These are phyloP conservation scores for Scedosporium aurantiacum DNA, from an alignment of 2,329 filamentous ascomycete genomes.

Conservation along the genomic window DNA sequence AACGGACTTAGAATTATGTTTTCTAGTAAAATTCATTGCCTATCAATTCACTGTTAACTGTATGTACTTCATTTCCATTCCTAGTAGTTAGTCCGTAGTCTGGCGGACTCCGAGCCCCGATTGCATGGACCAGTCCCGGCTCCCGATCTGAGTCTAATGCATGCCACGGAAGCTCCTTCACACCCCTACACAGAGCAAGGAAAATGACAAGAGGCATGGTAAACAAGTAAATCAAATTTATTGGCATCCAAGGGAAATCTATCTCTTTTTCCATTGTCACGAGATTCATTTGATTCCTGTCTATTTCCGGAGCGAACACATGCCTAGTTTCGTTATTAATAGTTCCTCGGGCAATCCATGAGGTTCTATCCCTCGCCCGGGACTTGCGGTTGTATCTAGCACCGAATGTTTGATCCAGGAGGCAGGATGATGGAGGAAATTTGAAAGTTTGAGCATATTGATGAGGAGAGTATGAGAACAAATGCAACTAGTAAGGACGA, in stretches of 20 bases:
- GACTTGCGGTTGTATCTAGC: background rate
- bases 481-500: background rate
- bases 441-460: background rate
- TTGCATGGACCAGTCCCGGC: background rate
- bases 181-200: background rate
- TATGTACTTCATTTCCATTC: background rate
- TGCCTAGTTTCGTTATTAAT: background rate
- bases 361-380: background rate
- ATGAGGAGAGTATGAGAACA: background rate
- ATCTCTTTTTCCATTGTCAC: too few relatives aligned
- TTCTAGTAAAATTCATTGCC: background rate
- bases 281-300: too few relatives aligned
- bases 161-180: background rate
- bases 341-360: background rate
- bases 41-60: background rate
- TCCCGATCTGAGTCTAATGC: background rate
- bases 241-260: too few relatives aligned
- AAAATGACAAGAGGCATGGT: background rate
- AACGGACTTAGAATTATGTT: too few relatives aligned
- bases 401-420: too few relatives aligned
- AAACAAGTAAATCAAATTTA: too few relatives aligned
- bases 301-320: too few relatives aligned
- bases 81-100: background rate
- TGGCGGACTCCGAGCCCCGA: slow-evolving; percentile 4
- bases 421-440: slow-evolving; percentile 1